phyloP scores from a whole-genome alignment of 495 filamentous ascomycete species.

The Aspergillus coremiiformis region DNA sequence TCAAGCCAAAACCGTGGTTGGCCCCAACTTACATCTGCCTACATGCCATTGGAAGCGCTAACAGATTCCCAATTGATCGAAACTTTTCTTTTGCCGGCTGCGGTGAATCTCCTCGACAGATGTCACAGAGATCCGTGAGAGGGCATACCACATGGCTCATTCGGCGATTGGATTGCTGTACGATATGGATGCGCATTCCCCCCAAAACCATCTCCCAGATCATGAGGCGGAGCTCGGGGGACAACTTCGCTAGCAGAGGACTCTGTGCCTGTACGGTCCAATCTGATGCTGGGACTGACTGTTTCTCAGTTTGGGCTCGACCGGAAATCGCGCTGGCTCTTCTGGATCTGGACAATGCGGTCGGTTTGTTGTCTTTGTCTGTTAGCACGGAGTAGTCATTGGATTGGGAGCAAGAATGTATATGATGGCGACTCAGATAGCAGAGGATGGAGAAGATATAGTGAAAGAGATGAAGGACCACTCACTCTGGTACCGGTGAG shows the following conservation, averaged over 20 bases:
- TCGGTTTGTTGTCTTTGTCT: conserved; percentile 33
- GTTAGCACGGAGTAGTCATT: neutral
- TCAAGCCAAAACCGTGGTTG: neutral
- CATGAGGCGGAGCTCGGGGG: conserved; percentile 37
- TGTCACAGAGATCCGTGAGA: conserved; percentile 23
- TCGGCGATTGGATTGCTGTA: conserved; percentile 28
- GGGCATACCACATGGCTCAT: conserved; percentile 37
- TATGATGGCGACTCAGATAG: too few species aligned
- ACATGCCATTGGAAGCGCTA: conserved; percentile 22
- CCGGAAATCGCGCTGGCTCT: conserved; percentile 5
- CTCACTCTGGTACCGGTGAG: conserved; percentile 41
- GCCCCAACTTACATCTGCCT: conserved; percentile 23
- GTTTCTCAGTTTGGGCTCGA: conserved; percentile 4
- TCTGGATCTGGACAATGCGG: conserved; percentile 20
- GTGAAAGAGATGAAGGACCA: conserved; percentile 2
- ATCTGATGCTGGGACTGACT: conserved; percentile 7
- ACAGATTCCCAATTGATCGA: conserved; percentile 3
- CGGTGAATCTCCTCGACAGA: conserved; percentile 29
- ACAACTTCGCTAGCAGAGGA: conserved; percentile 33
- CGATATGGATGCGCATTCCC: conserved; percentile 32
- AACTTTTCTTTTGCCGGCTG: conserved; percentile 10
- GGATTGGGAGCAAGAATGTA: too few species aligned
- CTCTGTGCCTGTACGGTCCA: conserved; percentile 24
- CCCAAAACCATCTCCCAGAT: conserved; percentile 40
- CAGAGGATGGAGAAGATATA: neutral